Evolutionary conservation across 305 asterid species (phyloP), one percentile per base, ranked within the genome.

Genomic region (Fraxinus angustifolia): DNA sequence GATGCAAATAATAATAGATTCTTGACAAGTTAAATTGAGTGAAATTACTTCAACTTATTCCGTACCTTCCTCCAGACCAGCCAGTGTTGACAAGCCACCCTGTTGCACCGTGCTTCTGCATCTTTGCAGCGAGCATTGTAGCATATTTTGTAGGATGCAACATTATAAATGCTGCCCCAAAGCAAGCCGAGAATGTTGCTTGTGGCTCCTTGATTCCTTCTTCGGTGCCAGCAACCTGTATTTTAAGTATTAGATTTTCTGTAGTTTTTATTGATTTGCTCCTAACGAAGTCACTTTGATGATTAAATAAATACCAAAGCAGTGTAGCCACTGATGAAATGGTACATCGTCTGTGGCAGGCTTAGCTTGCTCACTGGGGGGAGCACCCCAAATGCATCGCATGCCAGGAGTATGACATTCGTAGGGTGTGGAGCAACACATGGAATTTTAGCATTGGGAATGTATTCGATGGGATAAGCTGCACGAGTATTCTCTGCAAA

Each of bases 81-180:
- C 99, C 98, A 0, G 99, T 96, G 87, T 96, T 96, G 70, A 96
- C 99, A 31, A 96, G 98, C 98, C 99, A 96, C 48, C 97, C 99
- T 0, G 99, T 94, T 76, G 98, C 97, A 28, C 98, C 98, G 2
- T 94, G 98, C 85, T 90, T 88, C 80, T 88, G 88, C 98, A 96
- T 96, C 88, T 94, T 96, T 73, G 84, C 88, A 38, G 98, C 96
- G 60, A 96, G 78, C 99, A 96, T 94, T 83, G 97, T 97, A 26
- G 98, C 99, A 42, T 96, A 94, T 81, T 94, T 93, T 11, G 98
- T 92, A 0, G 99, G 99, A 75, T 96, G 99, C 86, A 96, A 84
- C 98, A 96, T 96, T 76, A 96, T 96, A 65, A 96, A 96, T 11
- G 99, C 98, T 73, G 99, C 99, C 21, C 99, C 99, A 23, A 94